These are phyloP conservation scores for Dioszegia crocea DNA, from an alignment of 768 basidiomycete species.

Conservation along the genomic window DNA sequence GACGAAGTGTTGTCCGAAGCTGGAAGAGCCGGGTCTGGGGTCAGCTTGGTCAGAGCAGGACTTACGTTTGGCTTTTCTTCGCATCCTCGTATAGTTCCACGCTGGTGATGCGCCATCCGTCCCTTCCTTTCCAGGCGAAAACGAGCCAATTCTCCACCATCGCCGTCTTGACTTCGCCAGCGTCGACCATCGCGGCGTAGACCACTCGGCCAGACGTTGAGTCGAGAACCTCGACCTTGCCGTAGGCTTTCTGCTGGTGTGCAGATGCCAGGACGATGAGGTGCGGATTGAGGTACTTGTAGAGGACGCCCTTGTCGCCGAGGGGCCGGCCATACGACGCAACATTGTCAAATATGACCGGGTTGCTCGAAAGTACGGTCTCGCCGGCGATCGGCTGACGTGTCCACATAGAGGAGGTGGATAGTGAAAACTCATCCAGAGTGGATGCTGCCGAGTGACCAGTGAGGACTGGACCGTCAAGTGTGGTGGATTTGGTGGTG, in stretches of 20 bases:
- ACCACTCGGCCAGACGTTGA: conserved; percentile 69
- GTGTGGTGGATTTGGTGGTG: conserved; percentile 6
- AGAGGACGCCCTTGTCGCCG: conserved; percentile 80
- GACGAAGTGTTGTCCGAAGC: conserved; percentile 57
- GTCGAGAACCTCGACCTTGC: conserved; percentile 72
- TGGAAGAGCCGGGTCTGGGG: conserved; percentile 57
- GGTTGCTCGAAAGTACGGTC: conserved; percentile 57
- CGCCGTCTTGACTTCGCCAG: conserved; percentile 57
- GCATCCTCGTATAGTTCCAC: conserved; percentile 85
- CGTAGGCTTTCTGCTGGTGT: conserved; percentile 52
- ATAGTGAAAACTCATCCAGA: conserved; percentile 44
- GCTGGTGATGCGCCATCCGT: conserved; percentile 69
- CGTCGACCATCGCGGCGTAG: conserved; percentile 62
- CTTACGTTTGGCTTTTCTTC: conserved; percentile 67
- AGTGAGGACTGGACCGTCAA: conserved; percentile 13
- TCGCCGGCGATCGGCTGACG: conserved; percentile 59
- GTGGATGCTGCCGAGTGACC: conserved; percentile 19
- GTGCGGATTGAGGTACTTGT: conserved; percentile 90
- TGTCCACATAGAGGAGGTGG: conserved; percentile 66
- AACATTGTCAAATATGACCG: conserved; percentile 53
- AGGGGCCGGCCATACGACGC: conserved; percentile 79
- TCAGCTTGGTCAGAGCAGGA: conserved; percentile 11
- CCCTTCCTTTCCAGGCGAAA: conserved; percentile 71
- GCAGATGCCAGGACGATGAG: conserved; percentile 65
- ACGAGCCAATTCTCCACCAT: conserved; percentile 91